A percentile compares a stretch with the other conserved stretches of the same genome.
phyloP scores from a whole-genome alignment of 768 basidiomycete species.

The Paxillus ammoniavirescens region DNA sequence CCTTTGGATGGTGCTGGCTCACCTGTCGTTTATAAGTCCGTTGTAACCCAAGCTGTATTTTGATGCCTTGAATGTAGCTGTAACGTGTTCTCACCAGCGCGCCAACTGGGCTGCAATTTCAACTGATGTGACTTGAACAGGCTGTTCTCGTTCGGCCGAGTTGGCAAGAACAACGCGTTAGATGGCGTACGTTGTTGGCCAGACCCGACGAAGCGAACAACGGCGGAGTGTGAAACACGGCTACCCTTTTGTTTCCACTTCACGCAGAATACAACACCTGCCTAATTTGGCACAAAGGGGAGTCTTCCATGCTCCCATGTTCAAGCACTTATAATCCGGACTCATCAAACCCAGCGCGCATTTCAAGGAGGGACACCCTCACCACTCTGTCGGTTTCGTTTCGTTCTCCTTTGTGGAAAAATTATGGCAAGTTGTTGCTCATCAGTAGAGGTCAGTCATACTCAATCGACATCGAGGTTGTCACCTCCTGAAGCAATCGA shows the following conservation, averaged over 20 bases:
- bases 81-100: not conserved
- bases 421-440: conserved; percentile 27
- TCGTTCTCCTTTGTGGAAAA: not conserved
- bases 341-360: conserved; percentile 4
- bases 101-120: no score
- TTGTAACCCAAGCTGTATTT: not conserved
- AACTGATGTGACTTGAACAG: not conserved
- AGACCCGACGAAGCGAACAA: conserved; percentile 4
- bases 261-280: conserved; percentile 27
- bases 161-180: not conserved
- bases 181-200: not conserved
- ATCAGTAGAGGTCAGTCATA: conserved; percentile 26
- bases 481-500: conserved; percentile 7
- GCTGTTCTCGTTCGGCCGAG: not conserved
- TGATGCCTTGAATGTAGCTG: not conserved
- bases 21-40: conserved; percentile 5
- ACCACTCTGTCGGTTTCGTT: not conserved
- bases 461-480: not conserved
- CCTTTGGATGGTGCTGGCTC: conserved; percentile 14
- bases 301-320: conserved; percentile 10
- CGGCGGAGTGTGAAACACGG: not conserved
- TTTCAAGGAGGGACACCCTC: conserved; percentile 4
- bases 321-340: conserved; percentile 13
- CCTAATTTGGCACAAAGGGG: conserved; percentile 31
- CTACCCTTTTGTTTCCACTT: conserved; percentile 25